These are phyloP conservation scores for Canariomyces notabilis DNA, from an alignment of 2,329 filamentous ascomycete genomes.

Conservation along the genomic window DNA sequence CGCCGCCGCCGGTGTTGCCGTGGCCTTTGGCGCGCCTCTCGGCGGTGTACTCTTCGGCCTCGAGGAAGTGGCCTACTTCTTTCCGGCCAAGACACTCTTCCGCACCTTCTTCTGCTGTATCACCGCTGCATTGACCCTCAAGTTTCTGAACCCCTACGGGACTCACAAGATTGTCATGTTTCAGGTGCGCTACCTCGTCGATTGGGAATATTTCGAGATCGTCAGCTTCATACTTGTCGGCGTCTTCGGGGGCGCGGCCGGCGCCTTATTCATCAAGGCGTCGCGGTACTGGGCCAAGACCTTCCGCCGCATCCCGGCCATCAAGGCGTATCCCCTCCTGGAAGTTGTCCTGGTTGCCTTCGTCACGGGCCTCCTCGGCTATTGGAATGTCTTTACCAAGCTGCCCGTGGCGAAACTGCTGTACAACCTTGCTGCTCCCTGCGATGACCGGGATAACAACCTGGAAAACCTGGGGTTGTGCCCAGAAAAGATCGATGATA, in stretches of 20 bases:
- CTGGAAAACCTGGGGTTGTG: constrained; percentile 71
- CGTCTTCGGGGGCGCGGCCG: constrained; percentile 74
- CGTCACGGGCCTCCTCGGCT: constrained; percentile 77
- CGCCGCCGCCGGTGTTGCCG: constrained; percentile 85
- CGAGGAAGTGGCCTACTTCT: constrained; percentile 96
- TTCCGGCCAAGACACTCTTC: constrained; percentile 94
- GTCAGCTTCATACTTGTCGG: constrained; percentile 80
- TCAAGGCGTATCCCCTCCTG: constrained; percentile 78
- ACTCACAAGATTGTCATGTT: constrained; percentile 97
- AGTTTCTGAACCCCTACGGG: constrained; percentile 93
- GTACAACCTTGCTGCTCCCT: constrained; percentile 85
- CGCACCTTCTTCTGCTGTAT: constrained; percentile 98
- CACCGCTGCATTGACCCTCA: constrained; percentile 81
- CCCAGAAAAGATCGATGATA: constrained; percentile 64
- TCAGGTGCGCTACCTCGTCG: constrained; percentile 80
- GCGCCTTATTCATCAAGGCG: constrained; percentile 94
- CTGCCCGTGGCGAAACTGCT: constrained; percentile 86
- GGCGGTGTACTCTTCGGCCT: constrained; percentile 89
- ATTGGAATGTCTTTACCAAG: constrained; percentile 90
- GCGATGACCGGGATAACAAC: constrained; percentile 61
- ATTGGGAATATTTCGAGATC: constrained; percentile 94
- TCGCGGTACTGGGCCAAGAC: constrained; percentile 83
- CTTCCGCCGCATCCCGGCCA: constrained; percentile 73
- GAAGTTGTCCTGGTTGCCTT: constrained; percentile 87
- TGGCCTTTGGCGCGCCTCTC: constrained; percentile 84